Base-by-base conservation (phyloP, 148 eudicot species). In the Arctostaphylos glauca region DNA sequence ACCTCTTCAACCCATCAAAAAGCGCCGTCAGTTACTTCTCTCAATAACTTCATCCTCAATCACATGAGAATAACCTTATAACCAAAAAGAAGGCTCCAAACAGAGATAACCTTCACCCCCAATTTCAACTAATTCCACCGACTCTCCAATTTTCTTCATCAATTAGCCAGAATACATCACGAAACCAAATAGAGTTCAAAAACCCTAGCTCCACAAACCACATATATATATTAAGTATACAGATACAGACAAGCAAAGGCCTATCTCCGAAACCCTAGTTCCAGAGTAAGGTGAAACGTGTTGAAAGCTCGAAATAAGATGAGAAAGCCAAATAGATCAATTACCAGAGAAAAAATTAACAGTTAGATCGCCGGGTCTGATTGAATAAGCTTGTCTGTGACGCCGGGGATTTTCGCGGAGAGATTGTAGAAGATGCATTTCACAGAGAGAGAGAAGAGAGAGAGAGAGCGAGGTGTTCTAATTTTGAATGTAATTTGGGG, bases 381-480 rank as follows among this genome's bases (percentile, higher is more conserved):
- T 15, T 46, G 44, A 58, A 80, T 18, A 31, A 66, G 58, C 23
- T 64, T 12, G 60, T 50, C 14, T 49, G 46, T 6, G 41, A 50
- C 78, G 44, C 47, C 25, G 31, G 9, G 23, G 25, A 46, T 23
- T 9, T 21, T 76, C 80, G 66, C 43, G 53, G n/a, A 46, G 23
- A 66, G 15, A 41, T 19, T 14, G 80, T 0, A 21, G 49, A 16
- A n/a, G 31, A 49, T 14, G 58, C 5, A 21, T 58, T 3, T 8
- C 3, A 25, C 8, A 64, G 56, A 25, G 49, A 74, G 82, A 67
- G 80, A 86, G 77, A 74, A 74, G 74, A 58, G 74, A 50, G 74
- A 71, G 68, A 77, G 67, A 47, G 83, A 49, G 66, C 43, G 67
- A 70, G 9, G 16, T 15, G 54, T 43, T 13, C 14, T 46, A 3